phyloP scores from a whole-genome alignment of 352 stramenopile species.

The Phytophthora chlamydospora region DNA sequence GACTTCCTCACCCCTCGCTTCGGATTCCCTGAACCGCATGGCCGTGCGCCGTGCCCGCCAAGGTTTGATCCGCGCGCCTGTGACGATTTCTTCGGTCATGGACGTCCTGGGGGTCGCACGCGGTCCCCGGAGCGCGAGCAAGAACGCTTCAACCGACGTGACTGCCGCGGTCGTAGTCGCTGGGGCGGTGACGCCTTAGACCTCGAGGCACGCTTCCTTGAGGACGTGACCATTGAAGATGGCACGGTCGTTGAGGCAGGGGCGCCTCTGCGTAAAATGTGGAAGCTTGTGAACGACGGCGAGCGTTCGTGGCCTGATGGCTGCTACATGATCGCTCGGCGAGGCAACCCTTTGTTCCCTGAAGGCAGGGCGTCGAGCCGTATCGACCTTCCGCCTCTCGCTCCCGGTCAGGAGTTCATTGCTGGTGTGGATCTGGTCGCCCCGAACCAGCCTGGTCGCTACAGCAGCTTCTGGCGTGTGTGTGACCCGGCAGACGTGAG shows the following conservation, averaged over 20 bases:
- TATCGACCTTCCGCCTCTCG: constrained; percentile 44
- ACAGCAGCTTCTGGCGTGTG: constrained; percentile 87
- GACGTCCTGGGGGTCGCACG: constrained; percentile 10
- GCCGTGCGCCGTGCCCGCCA: constrained; percentile 8
- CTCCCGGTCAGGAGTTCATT: constrained; percentile 39
- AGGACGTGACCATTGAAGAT: constrained; percentile 82
- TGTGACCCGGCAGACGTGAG: constrained; percentile 59
- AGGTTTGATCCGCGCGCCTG: constrained; percentile 15
- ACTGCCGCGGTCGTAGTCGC: constrained; percentile 16
- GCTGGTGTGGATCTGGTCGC: constrained; percentile 41
- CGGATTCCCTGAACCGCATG: constrained; percentile 12
- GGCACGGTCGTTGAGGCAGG: constrained; percentile 65
- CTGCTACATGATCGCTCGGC: constrained; percentile 50
- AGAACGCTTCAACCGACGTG: constrained; percentile 15
- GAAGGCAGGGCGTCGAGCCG: constrained; percentile 32
- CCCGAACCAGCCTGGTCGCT: constrained; percentile 55
- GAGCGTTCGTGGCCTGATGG: constrained; percentile 54
- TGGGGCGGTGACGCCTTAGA: constrained; percentile 22
- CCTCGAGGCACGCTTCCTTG: constrained; percentile 62
- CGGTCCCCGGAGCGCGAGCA: constrained; percentile 15
- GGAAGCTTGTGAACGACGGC: constrained; percentile 79
- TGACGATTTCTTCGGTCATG: constrained; percentile 17
- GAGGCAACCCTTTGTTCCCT: constrained; percentile 39
- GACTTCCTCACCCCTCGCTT: constrained; percentile 8
- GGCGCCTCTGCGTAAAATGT: constrained; percentile 67